Base-by-base conservation (phyloP, 2,329 filamentous ascomycete species). In the Cytospora paraplurivora region DNA sequence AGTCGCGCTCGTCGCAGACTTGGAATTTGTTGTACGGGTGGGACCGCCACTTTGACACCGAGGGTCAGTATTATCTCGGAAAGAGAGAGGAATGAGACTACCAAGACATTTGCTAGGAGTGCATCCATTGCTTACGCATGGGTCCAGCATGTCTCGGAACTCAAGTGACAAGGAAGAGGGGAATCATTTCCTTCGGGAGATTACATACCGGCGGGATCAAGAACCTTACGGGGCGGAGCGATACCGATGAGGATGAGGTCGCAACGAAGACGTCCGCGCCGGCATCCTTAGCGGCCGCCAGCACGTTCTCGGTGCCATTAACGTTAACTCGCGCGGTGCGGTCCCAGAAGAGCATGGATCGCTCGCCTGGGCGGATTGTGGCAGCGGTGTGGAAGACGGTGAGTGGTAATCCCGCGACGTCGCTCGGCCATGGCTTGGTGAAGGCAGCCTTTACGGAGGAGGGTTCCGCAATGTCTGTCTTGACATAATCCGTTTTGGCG, bases 311-410 rank as follows among this genome's bases (percentile, higher is more conserved):
- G 1, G 82, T 82, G 10, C 83, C 84, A 10, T 69, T 70, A 32
- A 84, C 75, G 65, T 86, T 87, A 60, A 85, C 81, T 19, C 74
- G 72, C 56, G 76, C 76, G 60, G 77, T 77, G 33, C 78, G 77
- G 32, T 75, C 71, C 66, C 85, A 82, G 37, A 81, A 74, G 37
- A 76, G 71, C 53, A 71, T 69, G 56, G 77, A 75, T 7, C 83
- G 78, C 62, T 86, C 83, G 17, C 75, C 77, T 0, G 81, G 78
- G 12, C 82, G 75, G 63, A 86, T 85, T 6, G 79, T 75, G 1
- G 83, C 84, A 2, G 83, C 84, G 0, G 80, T 81, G 71, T 83
- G 80, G 68, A 81, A 81, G 15, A 83, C 80, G 7, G 80, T 82
- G 7, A 83, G 72, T 3, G 80, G 79, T 3, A 79, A 71, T n/a